Conservation (phyloP, 1,284 basidiomycete species). For the Sanghuangporus sanghuang region DNA sequence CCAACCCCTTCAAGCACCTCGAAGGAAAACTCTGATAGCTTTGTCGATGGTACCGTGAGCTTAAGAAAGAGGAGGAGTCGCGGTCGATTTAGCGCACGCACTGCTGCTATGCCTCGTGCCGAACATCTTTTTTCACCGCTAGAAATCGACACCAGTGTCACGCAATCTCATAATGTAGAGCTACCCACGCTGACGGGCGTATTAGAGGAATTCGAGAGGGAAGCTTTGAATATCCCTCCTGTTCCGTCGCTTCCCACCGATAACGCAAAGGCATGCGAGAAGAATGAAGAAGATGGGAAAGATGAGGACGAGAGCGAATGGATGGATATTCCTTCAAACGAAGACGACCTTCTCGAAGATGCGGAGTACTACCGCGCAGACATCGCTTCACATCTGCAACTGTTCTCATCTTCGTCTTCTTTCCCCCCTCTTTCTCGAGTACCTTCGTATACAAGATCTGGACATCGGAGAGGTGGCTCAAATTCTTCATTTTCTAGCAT, state of each 20-base stretch:
- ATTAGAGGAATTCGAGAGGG: slow-evolving; percentile 9
- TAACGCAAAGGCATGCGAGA: background rate
- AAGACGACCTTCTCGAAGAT: slow-evolving; percentile 7
- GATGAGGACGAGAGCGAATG: slow-evolving; percentile 12
- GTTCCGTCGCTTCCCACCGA: background rate
- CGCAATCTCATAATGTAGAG: slow-evolving; percentile 3
- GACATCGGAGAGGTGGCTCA: slow-evolving; percentile 6
- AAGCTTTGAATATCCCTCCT: background rate
- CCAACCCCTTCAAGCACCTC: background rate
- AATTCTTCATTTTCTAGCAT: background rate
- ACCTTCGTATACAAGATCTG: background rate
- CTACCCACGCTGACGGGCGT: slow-evolving; percentile 10
- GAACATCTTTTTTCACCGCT: slow-evolving; percentile 13
- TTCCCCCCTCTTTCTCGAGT: background rate
- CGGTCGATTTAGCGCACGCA: slow-evolving; percentile 6
- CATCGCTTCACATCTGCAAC: slow-evolving; percentile 16
- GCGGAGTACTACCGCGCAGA: slow-evolving; percentile 16
- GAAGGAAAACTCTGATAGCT: too few species aligned
- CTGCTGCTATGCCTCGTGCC: background rate
- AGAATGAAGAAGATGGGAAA: background rate
- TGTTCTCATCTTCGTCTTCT: slow-evolving; percentile 5
- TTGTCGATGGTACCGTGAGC: background rate
- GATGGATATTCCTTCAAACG: slow-evolving; percentile 5
- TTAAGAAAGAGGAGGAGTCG: background rate
- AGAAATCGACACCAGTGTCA: slow-evolving; percentile 10